Evolutionary conservation across 805 yeast species (phyloP), one percentile per base, ranked within the genome.

Genomic region (Saccharomycopsis amapae): DNA sequence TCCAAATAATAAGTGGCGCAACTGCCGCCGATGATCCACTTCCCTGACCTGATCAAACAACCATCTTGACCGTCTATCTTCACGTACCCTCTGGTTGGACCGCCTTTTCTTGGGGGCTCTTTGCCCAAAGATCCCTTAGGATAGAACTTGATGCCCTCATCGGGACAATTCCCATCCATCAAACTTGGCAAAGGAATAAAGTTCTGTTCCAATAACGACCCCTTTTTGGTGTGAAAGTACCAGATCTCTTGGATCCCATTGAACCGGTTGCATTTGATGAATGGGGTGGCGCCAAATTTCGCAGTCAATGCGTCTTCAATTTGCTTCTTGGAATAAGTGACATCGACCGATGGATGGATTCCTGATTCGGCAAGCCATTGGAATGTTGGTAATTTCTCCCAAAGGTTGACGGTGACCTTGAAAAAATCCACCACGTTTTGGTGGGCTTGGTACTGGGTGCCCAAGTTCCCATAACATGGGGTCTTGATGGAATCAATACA

Each of bases 21-120:
- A 0, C 93, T 77, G 1, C 96, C 96, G 34, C 65, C 60, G 3
- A 73, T 59, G 64, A 81, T 85, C 93, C 95, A 89, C 53, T 78
- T 74, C 3, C 98, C 98, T 57, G 77, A 84, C 50, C 84, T 76
- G 57, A 89, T 90, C 48, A 90, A 65, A 63, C 96, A 86, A 7
- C 95, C 96, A 3, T 62, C 52, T 48, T 79, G 73, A 35, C 65
- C 74, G 17, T 70, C 58, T 12, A 78, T 63, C 44, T 66, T 71
- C 38, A 85, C 57, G 55, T 62, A 68, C 1, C 86, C 88, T 40
- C 59, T 51, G 1, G 54, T 45, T 18, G 58, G 56, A 28, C 60
- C 56, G 15, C 69, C 73, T 20, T 63, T 61, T 20, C 41, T 46
- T 7, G 55, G 55, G 6, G 51, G 49, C 10, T 43, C 46, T 40